Percentiles rank a stretch among this genome's conserved stretches.
Conservation (phyloP, 2,329 filamentous ascomycete species). For the Trichoderma cornu-damae region DNA sequence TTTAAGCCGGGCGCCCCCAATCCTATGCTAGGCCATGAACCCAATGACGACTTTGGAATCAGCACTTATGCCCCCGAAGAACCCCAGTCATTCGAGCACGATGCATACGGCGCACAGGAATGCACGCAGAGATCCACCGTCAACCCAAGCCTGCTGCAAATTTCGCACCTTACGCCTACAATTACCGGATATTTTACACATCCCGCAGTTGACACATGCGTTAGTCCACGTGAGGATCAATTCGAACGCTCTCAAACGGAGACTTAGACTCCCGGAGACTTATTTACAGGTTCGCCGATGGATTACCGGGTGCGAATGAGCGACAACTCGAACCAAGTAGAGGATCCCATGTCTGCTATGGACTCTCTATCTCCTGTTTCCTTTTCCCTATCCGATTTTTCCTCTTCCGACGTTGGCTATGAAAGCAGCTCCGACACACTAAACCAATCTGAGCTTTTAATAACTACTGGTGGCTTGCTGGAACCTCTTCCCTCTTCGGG, state of each 20-base stretch:
- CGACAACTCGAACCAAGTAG: not conserved
- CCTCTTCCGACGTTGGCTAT: not conserved
- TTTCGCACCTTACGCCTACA: not conserved
- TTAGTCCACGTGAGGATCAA: not conserved
- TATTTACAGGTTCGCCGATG: not conserved
- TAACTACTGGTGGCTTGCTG: not conserved
- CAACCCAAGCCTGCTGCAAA: not conserved
- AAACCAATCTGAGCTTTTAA: not conserved
- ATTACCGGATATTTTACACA: not conserved
- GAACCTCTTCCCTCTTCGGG: not conserved
- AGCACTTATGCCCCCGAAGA: too few species aligned
- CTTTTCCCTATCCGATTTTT: not conserved
- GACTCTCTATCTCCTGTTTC: not conserved
- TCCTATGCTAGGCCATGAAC: conserved; percentile 2
- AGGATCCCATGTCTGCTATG: not conserved
- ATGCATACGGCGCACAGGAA: not conserved
- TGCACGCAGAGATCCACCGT: not conserved
- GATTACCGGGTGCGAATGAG: conserved; percentile 1
- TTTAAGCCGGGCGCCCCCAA: conserved; percentile 1
- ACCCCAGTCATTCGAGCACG: not conserved
- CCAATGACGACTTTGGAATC: not conserved
- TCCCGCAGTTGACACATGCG: too few species aligned
- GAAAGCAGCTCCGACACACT: not conserved
- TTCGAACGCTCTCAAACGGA: not conserved
- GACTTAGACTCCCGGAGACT: conserved; percentile 5